Evolutionary conservation across 2,329 filamentous ascomycete species (phyloP), one percentile per base, ranked within the genome.

Genomic region (Neofusicoccum sp.): DNA sequence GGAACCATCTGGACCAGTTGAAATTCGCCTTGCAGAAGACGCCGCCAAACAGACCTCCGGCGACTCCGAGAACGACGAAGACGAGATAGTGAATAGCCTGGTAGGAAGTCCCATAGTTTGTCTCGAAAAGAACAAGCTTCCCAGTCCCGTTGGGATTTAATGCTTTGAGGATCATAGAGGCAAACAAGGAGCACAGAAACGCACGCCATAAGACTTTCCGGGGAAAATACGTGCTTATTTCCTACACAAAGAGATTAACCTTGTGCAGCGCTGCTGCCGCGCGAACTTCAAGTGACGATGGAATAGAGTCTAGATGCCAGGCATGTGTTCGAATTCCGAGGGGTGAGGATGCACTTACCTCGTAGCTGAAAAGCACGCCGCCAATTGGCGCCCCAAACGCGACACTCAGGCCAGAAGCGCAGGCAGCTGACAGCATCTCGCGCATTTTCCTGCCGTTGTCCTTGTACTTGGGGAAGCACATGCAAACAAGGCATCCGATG

Each of bases 371-470:
- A 3, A 86, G 72, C 0, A 86, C 84, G 7, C 84, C 84, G 1
- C 84, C 84, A 56, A 86, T 85, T 0, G 84, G 85, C 20, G 84
- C 84, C 5, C 84, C 84, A 64, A 86, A 87, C 0, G 84, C 84
- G 0, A 86, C 84, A 16, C 80, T 82, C 49, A 87, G 70, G 1
- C 84, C 85, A 11, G 82, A 76, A 0, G 84, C 82, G 63, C 82
- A 85, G 2, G 82, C 81, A 3, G 83, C 83, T 45, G 80, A 82
- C 9, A 86, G 74, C 67, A 86, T 79, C 69, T 86, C 83, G 9
- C 83, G 73, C 75, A 85, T 79, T 68, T 85, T 85, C 41, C 82
- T 73, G 7, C 80, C 80, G 67, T 86, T 86, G 7, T 80, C 75
- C n/a, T 75, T 71, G 67, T 86, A 86, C 65, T 85, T 86, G 0